Base-by-base conservation (phyloP, 306 rosid genomes). In the Styphnolobium japonicum region DNA sequence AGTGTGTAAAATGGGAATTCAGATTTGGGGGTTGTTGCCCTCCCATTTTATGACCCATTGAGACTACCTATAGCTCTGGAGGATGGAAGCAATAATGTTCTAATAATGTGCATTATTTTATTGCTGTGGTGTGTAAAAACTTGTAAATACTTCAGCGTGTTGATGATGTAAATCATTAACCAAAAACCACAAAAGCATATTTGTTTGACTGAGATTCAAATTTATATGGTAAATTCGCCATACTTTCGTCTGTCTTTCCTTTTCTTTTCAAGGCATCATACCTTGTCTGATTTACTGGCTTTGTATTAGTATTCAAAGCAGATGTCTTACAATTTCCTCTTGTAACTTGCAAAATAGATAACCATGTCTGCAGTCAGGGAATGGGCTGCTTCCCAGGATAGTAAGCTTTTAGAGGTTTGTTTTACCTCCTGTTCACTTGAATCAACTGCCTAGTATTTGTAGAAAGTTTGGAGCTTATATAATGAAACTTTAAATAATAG, bases 351-450 rank as follows among this genome's bases (percentile, higher is more conserved):
- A 55, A 84, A 45, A 64, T 61, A 96, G 98, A 96, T 96, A 84
- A 96, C 99, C 68, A 96, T 96, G 99, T 96, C 99, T 37, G 99
- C 99, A 1, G 98, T 96, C 64, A 93, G 99, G 91, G 99, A 96
- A 86, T 93, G 99, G 99, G 99, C 99, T 46, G 99, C 99, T 80
- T 96, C 99, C 76, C 94, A 93, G 85, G 90, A 93, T 75, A 82
- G 89, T 76, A 84, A 89, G 88, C 96, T 96, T 71, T 86, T 87
- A 85, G 98, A 91, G 99, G 99, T 96, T 66, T 77, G 92, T 85
- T 86, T 67, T 64, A 16, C 61, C 15, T 55, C 56, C 46, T 79
- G 36, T 64, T 14, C 49, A 42, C 73, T 67, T 67, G n/a, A 74
- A 64, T 68, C 4, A 14, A 61, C 40, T 77, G 39, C 56, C 39